These are phyloP conservation scores for Andrographis paniculata DNA, from an alignment of 305 asterid species.

Conservation along the genomic window DNA sequence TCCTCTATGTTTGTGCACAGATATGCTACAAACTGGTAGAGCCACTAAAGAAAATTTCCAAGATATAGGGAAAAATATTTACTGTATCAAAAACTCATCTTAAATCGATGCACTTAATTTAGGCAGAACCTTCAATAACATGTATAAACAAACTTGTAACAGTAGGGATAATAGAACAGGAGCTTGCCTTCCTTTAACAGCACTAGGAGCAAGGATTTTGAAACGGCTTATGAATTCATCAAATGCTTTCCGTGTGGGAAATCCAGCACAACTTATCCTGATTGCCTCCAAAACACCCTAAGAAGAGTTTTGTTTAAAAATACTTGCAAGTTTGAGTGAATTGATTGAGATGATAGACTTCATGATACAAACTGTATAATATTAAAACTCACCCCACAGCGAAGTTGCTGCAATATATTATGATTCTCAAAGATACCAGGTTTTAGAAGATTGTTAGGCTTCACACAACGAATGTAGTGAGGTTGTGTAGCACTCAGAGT, in stretches of 20 bases:
- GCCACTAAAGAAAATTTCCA: background rate
- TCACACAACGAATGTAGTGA: slow-evolving; percentile 82
- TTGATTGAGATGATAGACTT: background rate
- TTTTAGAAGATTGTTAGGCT: slow-evolving; percentile 84
- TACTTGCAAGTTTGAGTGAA: slow-evolving; percentile 14
- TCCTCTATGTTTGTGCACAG: background rate
- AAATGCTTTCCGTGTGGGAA: slow-evolving; percentile 78
- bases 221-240: slow-evolving; percentile 69
- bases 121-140: slow-evolving; percentile 1
- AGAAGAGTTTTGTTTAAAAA: background rate
- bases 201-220: slow-evolving; percentile 59
- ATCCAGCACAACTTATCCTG: slow-evolving; percentile 97
- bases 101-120: background rate
- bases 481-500: slow-evolving; percentile 86
- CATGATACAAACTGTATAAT: slow-evolving; percentile 2
- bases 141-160: slow-evolving; percentile 7
- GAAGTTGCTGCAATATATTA: slow-evolving; percentile 84
- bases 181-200: slow-evolving; percentile 45
- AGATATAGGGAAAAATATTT: background rate
- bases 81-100: background rate
- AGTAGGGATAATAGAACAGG: background rate
- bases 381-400: slow-evolving; percentile 69
- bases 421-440: slow-evolving; percentile 80
- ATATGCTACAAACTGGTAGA: background rate
- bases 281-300: slow-evolving; percentile 98